phyloP scores from a whole-genome alignment of 495 filamentous ascomycete species.

The Jackrogersella multiformis region DNA sequence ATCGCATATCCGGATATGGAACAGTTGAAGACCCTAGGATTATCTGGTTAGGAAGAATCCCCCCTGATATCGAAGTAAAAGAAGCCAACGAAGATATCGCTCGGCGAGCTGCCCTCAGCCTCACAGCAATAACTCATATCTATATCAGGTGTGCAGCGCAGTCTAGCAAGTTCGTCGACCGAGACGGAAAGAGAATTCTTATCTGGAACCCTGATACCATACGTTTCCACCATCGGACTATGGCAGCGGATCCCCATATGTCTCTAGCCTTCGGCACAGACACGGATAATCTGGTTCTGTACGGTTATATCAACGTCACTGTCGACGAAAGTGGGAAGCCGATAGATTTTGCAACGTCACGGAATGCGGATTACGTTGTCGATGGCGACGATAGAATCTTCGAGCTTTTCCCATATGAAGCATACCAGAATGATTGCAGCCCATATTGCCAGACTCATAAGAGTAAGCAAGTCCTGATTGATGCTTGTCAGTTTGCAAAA shows the following conservation, averaged over 20 bases:
- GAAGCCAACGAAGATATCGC: conserved; percentile 23
- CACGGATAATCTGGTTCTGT: conserved; percentile 14
- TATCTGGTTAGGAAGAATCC: conserved; percentile 25
- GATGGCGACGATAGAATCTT: conserved; percentile 29
- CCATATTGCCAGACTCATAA: conserved; percentile 27
- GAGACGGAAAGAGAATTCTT: conserved; percentile 26
- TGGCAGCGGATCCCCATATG: conserved; percentile 16
- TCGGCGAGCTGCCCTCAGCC: conserved; percentile 1
- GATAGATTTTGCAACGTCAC: conserved; percentile 4
- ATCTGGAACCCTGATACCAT: conserved; percentile 22
- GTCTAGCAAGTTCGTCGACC: conserved; percentile 24
- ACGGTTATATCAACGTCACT: conserved; percentile 26
- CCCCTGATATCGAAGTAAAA: neutral
- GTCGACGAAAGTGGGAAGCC: conserved; percentile 16
- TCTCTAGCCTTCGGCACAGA: conserved; percentile 29
- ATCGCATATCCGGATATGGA: conserved; percentile 10
- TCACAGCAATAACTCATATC: conserved; percentile 23
- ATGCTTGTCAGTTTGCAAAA: conserved; percentile 1
- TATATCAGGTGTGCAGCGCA: conserved; percentile 28
- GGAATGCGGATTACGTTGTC: neutral
- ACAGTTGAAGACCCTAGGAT: conserved; percentile 30
- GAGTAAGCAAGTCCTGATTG: neutral
- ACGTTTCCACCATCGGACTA: neutral
- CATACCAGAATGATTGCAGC: conserved; percentile 12
- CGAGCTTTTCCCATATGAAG: conserved; percentile 27